These are phyloP conservation scores for Atalantia buxifolia DNA, from an alignment of 345 rosid species.

Conservation along the genomic window DNA sequence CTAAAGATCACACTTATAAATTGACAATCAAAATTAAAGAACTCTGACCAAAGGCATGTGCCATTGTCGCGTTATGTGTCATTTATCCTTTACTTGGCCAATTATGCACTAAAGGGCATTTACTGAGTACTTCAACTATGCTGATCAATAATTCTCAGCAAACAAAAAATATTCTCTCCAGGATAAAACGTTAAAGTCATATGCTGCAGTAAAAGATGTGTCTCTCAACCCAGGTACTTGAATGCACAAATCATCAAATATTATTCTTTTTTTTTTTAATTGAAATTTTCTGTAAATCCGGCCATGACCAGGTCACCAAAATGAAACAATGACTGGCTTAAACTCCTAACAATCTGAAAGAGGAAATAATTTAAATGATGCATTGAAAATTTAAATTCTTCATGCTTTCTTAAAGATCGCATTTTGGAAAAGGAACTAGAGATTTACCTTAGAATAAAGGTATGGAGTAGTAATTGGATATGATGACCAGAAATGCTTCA, in stretches of 20 bases:
- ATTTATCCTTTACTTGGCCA: background rate
- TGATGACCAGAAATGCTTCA: conserved; percentile 91
- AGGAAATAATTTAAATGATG: background rate
- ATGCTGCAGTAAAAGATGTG: background rate
- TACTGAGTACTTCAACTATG: background rate
- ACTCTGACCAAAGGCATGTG: background rate
- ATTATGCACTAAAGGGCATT: background rate
- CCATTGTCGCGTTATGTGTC: background rate
- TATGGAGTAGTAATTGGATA: conserved; percentile 77
- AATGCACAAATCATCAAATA: background rate
- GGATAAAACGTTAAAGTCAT: background rate
- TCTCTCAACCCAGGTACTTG: background rate
- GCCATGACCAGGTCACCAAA: background rate
- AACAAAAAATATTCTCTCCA: conserved; percentile 1
- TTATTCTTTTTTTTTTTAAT: background rate
- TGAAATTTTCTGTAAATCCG: background rate
- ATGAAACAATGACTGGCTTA: background rate
- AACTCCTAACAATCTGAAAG: background rate
- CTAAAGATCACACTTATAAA: background rate
- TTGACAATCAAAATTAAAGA: background rate
- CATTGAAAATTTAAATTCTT: background rate
- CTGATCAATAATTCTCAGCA: background rate
- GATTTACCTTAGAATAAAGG: conserved; percentile 71
- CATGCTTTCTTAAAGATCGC: background rate
- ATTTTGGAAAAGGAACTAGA: background rate